Evolutionary conservation across 140 eudicot genomes (phyloP).

Genomic region (Erigeron philadelphicus): DNA sequence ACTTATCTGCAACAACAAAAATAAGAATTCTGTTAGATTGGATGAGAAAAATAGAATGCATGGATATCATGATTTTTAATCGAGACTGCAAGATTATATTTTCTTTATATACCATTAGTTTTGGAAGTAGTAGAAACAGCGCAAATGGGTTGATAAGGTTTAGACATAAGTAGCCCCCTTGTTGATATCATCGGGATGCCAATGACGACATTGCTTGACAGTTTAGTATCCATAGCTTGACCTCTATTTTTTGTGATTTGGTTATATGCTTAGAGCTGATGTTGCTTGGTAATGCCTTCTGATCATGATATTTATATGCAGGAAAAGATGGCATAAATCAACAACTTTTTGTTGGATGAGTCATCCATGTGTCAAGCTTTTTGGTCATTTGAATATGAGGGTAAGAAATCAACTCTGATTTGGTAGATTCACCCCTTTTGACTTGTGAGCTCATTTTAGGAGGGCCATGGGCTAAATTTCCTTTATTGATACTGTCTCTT

Average conservation of each 20-base stretch:
- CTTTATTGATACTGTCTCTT: background rate
- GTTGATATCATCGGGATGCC: slow-evolving; percentile 15
- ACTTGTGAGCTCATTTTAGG: slow-evolving; percentile 9
- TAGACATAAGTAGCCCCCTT: slow-evolving; percentile 16
- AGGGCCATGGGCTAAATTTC: background rate
- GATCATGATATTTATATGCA: slow-evolving; percentile 10
- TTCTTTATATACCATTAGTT: background rate
- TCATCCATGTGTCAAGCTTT: slow-evolving; percentile 24
- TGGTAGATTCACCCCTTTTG: slow-evolving; percentile 3
- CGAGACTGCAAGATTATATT: background rate
- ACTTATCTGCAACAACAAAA: slow-evolving; percentile 21
- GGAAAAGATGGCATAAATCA: slow-evolving; percentile 1
- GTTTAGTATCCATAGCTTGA: slow-evolving; percentile 18
- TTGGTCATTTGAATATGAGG: slow-evolving; percentile 17
- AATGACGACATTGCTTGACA: slow-evolving; percentile 16
- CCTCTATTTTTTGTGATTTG: background rate
- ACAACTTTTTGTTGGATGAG: slow-evolving; percentile 27
- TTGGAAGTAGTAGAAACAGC: slow-evolving; percentile 12
- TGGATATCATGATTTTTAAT: background rate
- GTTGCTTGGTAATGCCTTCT: background rate
- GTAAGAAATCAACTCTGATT: background rate
- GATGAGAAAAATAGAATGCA: background rate
- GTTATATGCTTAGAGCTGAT: slow-evolving; percentile 1
- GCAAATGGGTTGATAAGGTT: slow-evolving; percentile 12
- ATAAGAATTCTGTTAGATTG: background rate